These are phyloP conservation scores for Didymella exigua DNA, from an alignment of 2,329 filamentous ascomycete species.

Conservation along the genomic window DNA sequence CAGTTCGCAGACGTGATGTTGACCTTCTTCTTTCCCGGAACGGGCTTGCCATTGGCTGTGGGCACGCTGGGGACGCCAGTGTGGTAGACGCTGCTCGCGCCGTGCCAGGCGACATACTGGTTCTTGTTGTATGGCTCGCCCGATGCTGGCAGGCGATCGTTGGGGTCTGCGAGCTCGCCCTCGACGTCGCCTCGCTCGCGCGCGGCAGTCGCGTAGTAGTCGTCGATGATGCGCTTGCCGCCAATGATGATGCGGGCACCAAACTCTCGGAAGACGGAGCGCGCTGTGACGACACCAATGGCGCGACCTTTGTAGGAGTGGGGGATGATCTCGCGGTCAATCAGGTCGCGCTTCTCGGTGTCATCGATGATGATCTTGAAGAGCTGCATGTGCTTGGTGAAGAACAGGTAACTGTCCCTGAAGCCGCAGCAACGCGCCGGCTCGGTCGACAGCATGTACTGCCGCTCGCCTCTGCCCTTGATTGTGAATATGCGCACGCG, in stretches of 20 bases:
- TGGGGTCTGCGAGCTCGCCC: conserved; percentile 88
- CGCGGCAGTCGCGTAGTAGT: conserved; percentile 81
- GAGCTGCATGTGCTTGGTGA: conserved; percentile 94
- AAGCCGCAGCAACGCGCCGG: conserved; percentile 96
- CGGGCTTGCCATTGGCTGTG: conserved; percentile 71
- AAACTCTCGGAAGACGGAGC: conserved; percentile 96
- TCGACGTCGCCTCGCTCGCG: conserved; percentile 79
- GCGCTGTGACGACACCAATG: conserved; percentile 94
- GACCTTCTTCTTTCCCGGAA: conserved; percentile 79
- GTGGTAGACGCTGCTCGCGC: conserved; percentile 94
- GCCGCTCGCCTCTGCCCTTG: conserved; percentile 76
- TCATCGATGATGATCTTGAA: conserved; percentile 99
- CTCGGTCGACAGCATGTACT: conserved; percentile 99
- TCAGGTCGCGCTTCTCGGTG: conserved; percentile 95
- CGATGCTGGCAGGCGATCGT: conserved; percentile 75
- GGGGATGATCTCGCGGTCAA: conserved; percentile 92
- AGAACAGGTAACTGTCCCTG: conserved; percentile 97
- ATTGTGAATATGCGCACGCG: conserved; percentile 95
- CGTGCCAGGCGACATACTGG: conserved; percentile 98
- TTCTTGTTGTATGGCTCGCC: conserved; percentile 97
- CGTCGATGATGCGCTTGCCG: conserved; percentile 82
- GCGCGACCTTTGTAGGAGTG: conserved; percentile 98
- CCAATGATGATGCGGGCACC: conserved; percentile 93
- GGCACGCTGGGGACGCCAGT: conserved; percentile 79
- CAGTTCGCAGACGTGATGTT: conserved; percentile 93